Evolutionary conservation across 208 protist species (phyloP).

Genomic region (Crithidia sp.): DNA sequence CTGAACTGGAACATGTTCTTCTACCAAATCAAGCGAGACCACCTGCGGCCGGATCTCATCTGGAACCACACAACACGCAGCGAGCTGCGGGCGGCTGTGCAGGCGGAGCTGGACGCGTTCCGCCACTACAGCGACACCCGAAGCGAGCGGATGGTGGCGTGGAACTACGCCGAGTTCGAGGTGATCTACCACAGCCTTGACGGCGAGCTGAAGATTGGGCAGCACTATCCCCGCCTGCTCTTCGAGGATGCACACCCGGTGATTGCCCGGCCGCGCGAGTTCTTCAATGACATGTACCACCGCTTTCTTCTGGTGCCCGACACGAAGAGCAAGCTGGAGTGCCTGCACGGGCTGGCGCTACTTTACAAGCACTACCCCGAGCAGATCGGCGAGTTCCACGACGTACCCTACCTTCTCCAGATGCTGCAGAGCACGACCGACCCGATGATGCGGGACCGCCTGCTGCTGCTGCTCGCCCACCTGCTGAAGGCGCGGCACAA

Average conservation of each 20-base stretch:
- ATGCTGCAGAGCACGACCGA: slow-evolving; percentile 80
- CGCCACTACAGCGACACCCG: slow-evolving; percentile 49
- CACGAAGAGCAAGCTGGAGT: slow-evolving; percentile 66
- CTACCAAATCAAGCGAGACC: slow-evolving; percentile 83
- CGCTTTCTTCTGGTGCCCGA: slow-evolving; percentile 90
- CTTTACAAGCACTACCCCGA: slow-evolving; percentile 89
- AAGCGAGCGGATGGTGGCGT: slow-evolving; percentile 58
- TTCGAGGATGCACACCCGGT: slow-evolving; percentile 79
- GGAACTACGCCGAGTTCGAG: slow-evolving; percentile 96
- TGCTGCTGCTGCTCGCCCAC: slow-evolving; percentile 84
- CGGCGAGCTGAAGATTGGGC: slow-evolving; percentile 88
- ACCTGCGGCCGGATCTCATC: slow-evolving; percentile 90
- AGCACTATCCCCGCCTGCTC: slow-evolving; percentile 90
- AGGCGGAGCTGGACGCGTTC: slow-evolving; percentile 83
- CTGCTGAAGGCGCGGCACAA: slow-evolving; percentile 81
- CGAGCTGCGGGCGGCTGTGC: slow-evolving; percentile 88
- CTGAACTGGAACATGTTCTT: slow-evolving; percentile 95
- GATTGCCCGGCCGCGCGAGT: slow-evolving; percentile 82
- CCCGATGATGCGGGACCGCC: slow-evolving; percentile 84
- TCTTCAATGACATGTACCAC: slow-evolving; percentile 95
- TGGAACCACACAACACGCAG: slow-evolving; percentile 93
- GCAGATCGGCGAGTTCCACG: slow-evolving; percentile 84
- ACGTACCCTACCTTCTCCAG: slow-evolving; percentile 83
- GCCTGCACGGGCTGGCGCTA: slow-evolving; percentile 90
- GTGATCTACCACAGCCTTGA: slow-evolving; percentile 89